These are phyloP conservation scores for Salix dunnii DNA, from an alignment of 345 rosid genomes.

Conservation along the genomic window DNA sequence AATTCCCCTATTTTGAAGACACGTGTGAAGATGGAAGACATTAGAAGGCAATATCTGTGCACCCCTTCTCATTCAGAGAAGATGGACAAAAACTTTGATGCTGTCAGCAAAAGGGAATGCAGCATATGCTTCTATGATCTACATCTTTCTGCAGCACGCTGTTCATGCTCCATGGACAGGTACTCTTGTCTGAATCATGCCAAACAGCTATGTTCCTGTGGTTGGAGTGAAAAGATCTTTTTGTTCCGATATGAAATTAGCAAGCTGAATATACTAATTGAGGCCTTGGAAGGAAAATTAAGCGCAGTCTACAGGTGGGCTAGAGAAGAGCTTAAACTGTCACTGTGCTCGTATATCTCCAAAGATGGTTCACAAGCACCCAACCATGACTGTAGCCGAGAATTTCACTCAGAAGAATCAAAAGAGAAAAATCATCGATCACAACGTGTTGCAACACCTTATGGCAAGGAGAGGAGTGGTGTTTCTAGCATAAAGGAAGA, in stretches of 20 bases:
- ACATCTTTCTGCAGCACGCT: conserved; percentile 61
- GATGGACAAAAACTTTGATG: conserved; percentile 45
- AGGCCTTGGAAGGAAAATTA: conserved; percentile 58
- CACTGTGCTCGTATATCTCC: conserved; percentile 15
- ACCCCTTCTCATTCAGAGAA: conserved; percentile 30
- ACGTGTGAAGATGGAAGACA: conserved; percentile 45
- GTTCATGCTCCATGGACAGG: conserved; percentile 49
- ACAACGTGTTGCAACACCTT: conserved; percentile 2
- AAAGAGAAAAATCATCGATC: conserved; percentile 14
- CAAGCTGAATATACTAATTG: conserved; percentile 53
- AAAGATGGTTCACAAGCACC: conserved; percentile 8
- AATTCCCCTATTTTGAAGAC: conserved; percentile 34
- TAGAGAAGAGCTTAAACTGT: conserved; percentile 31
- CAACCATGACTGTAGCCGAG: background rate
- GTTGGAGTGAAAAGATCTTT: conserved; percentile 47
- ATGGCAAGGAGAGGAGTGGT: conserved; percentile 9
- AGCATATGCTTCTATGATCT: conserved; percentile 52
- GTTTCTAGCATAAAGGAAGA: conserved; percentile 30
- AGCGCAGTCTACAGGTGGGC: conserved; percentile 50
- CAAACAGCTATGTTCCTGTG: conserved; percentile 64
- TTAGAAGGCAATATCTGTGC: conserved; percentile 48
- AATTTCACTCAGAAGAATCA: conserved; percentile 5
- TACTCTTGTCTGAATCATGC: conserved; percentile 58
- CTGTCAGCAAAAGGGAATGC: conserved; percentile 51
- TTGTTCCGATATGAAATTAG: conserved; percentile 43